phyloP scores from a whole-genome alignment of 345 rosid genomes.

The Pistacia integerrima region DNA sequence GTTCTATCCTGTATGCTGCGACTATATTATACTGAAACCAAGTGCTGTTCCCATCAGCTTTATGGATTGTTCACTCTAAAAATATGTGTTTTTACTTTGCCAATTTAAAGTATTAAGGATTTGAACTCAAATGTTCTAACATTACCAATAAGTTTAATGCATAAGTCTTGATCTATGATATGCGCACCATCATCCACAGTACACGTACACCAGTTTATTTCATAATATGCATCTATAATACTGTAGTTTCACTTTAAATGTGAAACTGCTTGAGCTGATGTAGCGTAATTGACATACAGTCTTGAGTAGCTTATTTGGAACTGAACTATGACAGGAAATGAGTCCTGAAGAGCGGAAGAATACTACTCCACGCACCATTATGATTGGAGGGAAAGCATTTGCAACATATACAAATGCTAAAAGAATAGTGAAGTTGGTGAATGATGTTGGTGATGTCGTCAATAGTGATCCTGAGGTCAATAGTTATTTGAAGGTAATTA shows the following conservation, averaged over 20 bases:
- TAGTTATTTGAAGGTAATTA: constrained; percentile 71
- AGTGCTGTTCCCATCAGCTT: background rate
- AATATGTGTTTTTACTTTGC: background rate
- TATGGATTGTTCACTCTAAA: background rate
- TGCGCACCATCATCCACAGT: background rate
- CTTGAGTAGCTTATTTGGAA: constrained; percentile 16
- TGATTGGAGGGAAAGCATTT: constrained; percentile 99
- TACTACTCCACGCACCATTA: constrained; percentile 81
- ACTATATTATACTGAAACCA: background rate
- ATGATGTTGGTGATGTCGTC: constrained; percentile 90
- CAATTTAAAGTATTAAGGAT: constrained; percentile 1
- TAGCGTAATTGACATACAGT: constrained; percentile 5
- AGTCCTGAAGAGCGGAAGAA: constrained; percentile 78
- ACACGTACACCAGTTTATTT: background rate
- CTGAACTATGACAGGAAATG: constrained; percentile 69
- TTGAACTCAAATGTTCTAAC: background rate
- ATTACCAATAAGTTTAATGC: background rate
- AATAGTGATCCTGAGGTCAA: constrained; percentile 94
- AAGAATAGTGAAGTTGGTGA: constrained; percentile 91
- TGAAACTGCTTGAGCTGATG: background rate
- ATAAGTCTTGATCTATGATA: background rate
- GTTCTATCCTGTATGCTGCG: background rate
- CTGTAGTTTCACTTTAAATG: background rate
- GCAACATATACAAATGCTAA: constrained; percentile 97
- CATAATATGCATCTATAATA: background rate